phyloP scores from a whole-genome alignment of 208 protist genomes.

The Trichomonas tenax region DNA sequence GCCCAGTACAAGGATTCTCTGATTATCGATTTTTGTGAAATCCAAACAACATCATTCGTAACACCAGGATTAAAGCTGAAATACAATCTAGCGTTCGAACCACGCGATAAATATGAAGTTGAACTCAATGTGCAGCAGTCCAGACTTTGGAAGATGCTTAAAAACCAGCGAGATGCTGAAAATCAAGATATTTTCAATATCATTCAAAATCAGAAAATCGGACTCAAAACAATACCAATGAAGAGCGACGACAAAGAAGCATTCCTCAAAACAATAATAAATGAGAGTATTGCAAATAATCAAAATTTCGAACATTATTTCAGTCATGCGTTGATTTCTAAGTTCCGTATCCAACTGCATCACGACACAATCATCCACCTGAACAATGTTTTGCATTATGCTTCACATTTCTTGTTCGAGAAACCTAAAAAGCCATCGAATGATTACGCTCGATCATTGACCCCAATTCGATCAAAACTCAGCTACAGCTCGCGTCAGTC shows the following conservation, averaged over 20 bases:
- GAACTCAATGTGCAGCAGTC: not conserved
- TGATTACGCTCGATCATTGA: not conserved
- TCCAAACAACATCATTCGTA: not conserved
- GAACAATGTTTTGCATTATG: not conserved
- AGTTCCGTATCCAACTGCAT: not conserved
- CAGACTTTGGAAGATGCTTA: not conserved
- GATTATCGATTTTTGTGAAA: not conserved
- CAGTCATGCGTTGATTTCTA: not conserved
- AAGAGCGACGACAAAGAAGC: not conserved
- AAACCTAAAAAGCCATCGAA: not conserved
- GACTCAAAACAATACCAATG: not conserved
- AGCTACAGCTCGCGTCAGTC: not conserved
- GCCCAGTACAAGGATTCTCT: not conserved
- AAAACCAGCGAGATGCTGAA: not conserved
- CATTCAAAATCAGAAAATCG: not conserved
- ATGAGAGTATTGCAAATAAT: not conserved
- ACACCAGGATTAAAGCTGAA: not conserved
- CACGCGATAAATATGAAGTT: not conserved
- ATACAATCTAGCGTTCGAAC: not conserved
- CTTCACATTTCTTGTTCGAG: not conserved
- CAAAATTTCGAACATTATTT: not conserved
- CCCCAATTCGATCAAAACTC: not conserved
- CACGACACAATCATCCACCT: not conserved
- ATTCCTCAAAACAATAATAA: not conserved
- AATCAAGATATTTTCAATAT: not conserved